Conservation (phyloP, 2,329 filamentous ascomycete genomes). For the Chlorencoelia australis region DNA sequence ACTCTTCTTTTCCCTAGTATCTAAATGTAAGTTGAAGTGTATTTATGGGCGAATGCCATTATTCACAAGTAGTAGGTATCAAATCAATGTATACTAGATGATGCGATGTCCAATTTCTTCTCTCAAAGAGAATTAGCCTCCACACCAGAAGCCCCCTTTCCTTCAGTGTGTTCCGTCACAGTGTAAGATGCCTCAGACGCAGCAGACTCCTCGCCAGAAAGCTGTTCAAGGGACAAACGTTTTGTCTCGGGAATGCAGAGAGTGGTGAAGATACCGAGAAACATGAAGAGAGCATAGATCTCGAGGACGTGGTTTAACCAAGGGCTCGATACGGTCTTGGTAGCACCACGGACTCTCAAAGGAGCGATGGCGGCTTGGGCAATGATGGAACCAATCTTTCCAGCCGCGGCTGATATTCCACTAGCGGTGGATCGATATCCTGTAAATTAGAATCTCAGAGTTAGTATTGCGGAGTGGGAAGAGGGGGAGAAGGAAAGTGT, state of each 20-base stretch:
- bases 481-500: too few species aligned
- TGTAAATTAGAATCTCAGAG: too few species aligned
- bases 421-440: conserved; percentile 27
- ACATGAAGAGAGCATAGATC: conserved; percentile 74
- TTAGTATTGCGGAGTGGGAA: too few species aligned
- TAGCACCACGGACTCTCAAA: conserved; percentile 36
- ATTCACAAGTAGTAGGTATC: too few species aligned
- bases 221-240: conserved; percentile 60
- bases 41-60: too few species aligned
- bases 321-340: conserved; percentile 2
- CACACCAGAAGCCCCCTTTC: background rate
- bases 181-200: background rate
- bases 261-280: conserved; percentile 57
- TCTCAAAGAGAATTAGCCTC: conserved; percentile 1
- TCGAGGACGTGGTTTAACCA: conserved; percentile 67
- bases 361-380: conserved; percentile 42
- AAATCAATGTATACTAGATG: too few species aligned
- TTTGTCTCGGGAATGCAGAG: conserved; percentile 71
- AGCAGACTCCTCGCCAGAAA: conserved; percentile 47
- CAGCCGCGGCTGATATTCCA: conserved; percentile 28
- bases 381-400: conserved; percentile 29
- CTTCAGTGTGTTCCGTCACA: background rate
- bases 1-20: too few species aligned
- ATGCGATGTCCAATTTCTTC: too few species aligned
- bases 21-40: too few species aligned